Conservation (phyloP, 257 asterid genomes). For the Osmanthus fragrans region DNA sequence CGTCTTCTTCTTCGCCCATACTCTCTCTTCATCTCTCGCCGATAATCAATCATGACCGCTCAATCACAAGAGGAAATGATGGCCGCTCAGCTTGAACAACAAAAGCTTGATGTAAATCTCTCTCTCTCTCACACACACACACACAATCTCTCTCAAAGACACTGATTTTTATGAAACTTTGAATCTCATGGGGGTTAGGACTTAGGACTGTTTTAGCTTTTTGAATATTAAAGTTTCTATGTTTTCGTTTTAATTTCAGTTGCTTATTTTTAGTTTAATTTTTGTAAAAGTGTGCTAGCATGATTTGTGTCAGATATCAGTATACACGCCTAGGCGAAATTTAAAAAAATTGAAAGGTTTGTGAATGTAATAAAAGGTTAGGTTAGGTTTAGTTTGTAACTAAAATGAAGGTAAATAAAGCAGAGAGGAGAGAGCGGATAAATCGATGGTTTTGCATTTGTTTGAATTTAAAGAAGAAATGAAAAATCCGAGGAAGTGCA, state of each 20-base stretch:
- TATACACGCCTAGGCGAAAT: background rate
- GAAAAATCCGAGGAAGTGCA: background rate
- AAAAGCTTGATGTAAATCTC: constrained; percentile 44
- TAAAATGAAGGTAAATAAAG: background rate
- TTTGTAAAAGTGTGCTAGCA: background rate
- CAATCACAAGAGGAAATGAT: constrained; percentile 55
- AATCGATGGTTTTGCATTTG: background rate
- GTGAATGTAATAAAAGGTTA: background rate
- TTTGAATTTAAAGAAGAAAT: background rate
- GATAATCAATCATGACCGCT: constrained; percentile 44
- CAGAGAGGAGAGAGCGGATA: background rate
- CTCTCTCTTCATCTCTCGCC: background rate
- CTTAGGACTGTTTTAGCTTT: background rate
- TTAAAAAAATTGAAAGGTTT: background rate
- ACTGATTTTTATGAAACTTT: background rate
- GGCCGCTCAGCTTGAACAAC: constrained; percentile 52
- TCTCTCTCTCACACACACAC: background rate
- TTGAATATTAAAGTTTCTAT: background rate
- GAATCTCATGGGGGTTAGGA: background rate
- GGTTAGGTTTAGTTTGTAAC: background rate
- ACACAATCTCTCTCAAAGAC: background rate
- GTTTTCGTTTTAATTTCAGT: background rate
- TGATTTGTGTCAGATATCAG: background rate
- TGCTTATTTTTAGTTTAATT: background rate
- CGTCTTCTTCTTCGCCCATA: background rate